Conservation (phyloP, 2,329 filamentous ascomycete species). For the Claviceps citrina region DNA sequence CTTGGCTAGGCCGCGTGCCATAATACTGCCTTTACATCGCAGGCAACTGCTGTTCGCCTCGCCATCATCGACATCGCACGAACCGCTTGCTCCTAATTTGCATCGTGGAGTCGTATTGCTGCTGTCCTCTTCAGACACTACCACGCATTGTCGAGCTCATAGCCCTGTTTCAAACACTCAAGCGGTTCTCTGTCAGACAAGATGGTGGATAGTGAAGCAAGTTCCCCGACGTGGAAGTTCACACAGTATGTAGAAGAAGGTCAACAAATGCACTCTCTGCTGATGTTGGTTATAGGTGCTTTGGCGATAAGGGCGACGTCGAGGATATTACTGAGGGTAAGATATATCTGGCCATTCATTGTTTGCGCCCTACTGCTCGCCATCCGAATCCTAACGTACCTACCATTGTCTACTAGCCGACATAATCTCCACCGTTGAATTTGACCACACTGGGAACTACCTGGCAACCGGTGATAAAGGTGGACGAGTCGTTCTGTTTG, state of each 20-base stretch:
- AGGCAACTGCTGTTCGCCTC: conserved; percentile 3
- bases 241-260: conserved; percentile 61
- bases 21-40: conserved; percentile 5
- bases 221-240: conserved; percentile 97
- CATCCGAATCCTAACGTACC: conserved; percentile 7
- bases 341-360: conserved; percentile 8
- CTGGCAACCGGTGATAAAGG: conserved; percentile 83
- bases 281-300: conserved; percentile 52
- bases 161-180: conserved; percentile 7
- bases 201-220: conserved; percentile 94
- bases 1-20: conserved; percentile 7
- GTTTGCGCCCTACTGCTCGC: conserved; percentile 6
- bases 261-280: conserved; percentile 8
- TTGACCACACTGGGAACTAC: conserved; percentile 81
- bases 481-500: conserved; percentile 70
- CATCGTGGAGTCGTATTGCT: neutral
- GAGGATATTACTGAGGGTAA: conserved; percentile 95
- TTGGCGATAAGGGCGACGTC: conserved; percentile 98
- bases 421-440: conserved; percentile 84
- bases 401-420: conserved; percentile 42
- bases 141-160: neutral
- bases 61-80: conserved; percentile 3
- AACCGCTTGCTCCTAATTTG: neutral
- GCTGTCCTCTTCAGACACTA: neutral
- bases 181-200: conserved; percentile 30